These are phyloP conservation scores for Populus pruinosa DNA, from an alignment of 345 rosid genomes.

Conservation along the genomic window DNA sequence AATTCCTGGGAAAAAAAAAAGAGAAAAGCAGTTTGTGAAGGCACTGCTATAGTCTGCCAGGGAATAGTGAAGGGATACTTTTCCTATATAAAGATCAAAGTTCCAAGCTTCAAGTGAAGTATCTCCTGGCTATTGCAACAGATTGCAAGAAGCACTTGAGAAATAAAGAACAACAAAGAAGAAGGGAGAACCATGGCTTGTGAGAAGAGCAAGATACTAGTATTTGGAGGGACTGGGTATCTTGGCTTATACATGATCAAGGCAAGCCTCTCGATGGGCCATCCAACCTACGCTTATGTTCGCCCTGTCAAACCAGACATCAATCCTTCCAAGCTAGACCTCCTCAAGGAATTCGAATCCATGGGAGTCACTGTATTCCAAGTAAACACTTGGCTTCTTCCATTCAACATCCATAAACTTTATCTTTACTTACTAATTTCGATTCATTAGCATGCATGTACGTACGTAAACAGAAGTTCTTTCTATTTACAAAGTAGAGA, in stretches of 20 bases:
- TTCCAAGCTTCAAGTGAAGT: no score
- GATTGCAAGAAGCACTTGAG: no score
- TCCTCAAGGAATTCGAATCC: slow-evolving; percentile 22
- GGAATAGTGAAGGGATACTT: no score
- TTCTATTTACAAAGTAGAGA: no score
- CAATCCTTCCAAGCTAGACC: slow-evolving; percentile 17
- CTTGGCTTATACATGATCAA: slow-evolving; percentile 11
- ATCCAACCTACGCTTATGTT: slow-evolving; percentile 16
- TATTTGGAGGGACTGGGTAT: slow-evolving; percentile 16
- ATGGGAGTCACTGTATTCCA: slow-evolving; percentile 31
- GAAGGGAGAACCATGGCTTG: neutral
- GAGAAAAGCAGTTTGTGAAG: no score
- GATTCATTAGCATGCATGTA: no score
- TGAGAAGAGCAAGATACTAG: slow-evolving; percentile 8
- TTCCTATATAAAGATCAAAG: no score
- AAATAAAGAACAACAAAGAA: no score
- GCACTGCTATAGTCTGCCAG: no score
- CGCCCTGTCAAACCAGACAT: slow-evolving; percentile 17
- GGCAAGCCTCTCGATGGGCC: slow-evolving; percentile 8
- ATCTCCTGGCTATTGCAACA: no score
- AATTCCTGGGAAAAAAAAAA: no score
- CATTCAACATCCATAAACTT: neutral
- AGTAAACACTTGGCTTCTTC: neutral
- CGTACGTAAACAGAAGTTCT: no score
- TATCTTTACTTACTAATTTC: neutral